phyloP scores from a whole-genome alignment of 2,329 filamentous ascomycete genomes.

The Aspergillus sclerotialis region DNA sequence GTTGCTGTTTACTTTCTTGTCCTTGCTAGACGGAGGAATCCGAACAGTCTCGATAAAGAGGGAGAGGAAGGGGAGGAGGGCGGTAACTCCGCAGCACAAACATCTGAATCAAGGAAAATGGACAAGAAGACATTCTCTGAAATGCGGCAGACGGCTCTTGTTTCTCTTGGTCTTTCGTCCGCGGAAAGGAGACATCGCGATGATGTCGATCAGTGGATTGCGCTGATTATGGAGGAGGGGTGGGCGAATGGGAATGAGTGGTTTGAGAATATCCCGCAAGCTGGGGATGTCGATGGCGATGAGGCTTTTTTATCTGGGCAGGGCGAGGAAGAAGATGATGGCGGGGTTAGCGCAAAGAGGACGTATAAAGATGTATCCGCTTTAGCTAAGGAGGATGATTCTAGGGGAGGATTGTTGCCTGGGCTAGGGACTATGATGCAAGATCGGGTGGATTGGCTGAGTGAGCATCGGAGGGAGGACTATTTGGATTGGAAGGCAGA shows the following conservation, averaged over 20 bases:
- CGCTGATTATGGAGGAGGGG: slow-evolving; percentile 43
- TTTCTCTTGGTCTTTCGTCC: slow-evolving; percentile 30
- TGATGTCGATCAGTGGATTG: slow-evolving; percentile 58
- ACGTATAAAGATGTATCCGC: too few relatives aligned
- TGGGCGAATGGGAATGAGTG: slow-evolving; percentile 58
- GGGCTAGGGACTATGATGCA: slow-evolving; percentile 47
- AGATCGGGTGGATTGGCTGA: slow-evolving; percentile 40
- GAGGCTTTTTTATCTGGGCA: slow-evolving; percentile 26
- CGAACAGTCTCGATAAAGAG: slow-evolving; percentile 4
- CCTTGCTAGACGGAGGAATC: slow-evolving; percentile 44
- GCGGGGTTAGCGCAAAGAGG: too few relatives aligned
- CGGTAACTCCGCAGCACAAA: slow-evolving; percentile 1
- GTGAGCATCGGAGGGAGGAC: slow-evolving; percentile 36
- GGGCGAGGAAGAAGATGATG: slow-evolving; percentile 26
- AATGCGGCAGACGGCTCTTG: slow-evolving; percentile 33
- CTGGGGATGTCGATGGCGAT: slow-evolving; percentile 28
- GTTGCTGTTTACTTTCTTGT: slow-evolving; percentile 40
- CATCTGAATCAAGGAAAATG: slow-evolving; percentile 22
- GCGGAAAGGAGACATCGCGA: slow-evolving; percentile 34
- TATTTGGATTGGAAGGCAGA: slow-evolving; percentile 38
- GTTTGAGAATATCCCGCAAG: slow-evolving; percentile 52
- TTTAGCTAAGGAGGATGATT: slow-evolving; percentile 11
- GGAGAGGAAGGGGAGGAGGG: slow-evolving; percentile 5
- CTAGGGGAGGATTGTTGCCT: slow-evolving; percentile 34
- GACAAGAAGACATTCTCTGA: slow-evolving; percentile 36